phyloP scores from a whole-genome alignment of 2,329 filamentous ascomycete species.

The Ophiobolus disseminans region DNA sequence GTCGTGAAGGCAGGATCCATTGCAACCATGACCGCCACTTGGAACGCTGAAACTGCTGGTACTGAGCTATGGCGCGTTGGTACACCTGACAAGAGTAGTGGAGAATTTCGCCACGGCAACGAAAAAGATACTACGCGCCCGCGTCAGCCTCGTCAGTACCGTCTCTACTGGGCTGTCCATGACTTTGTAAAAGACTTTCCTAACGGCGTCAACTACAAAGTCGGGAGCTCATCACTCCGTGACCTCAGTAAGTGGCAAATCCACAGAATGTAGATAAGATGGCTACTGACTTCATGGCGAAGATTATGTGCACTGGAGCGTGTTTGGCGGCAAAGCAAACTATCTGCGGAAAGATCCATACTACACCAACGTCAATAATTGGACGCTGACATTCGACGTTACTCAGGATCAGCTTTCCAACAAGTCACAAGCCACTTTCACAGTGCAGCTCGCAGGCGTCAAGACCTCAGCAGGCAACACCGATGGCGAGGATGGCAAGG shows the following conservation, averaged over 20 bases:
- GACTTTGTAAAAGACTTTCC: conserved; percentile 68
- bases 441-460: conserved; percentile 67
- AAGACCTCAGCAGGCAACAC: conserved; percentile 59
- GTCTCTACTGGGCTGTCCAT: conserved; percentile 67
- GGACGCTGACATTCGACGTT: conserved; percentile 30
- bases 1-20: conserved; percentile 50
- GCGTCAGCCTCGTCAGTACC: conserved; percentile 63
- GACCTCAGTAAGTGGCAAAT: too few relatives aligned
- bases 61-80: conserved; percentile 69
- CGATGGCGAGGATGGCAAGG: conserved; percentile 37
- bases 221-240: conserved; percentile 59
- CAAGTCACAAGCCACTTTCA: conserved; percentile 61
- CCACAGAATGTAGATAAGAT: too few relatives aligned
- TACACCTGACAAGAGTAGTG: conserved; percentile 66
- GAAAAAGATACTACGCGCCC: conserved; percentile 56
- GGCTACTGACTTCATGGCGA: too few relatives aligned
- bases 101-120: conserved; percentile 67
- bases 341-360: conserved; percentile 51
- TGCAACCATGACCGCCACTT: conserved; percentile 50
- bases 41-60: conserved; percentile 64
- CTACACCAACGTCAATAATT: conserved; percentile 45
- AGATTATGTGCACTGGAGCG: conserved; percentile 72
- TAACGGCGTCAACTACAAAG: conserved; percentile 62
- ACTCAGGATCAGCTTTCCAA: conserved; percentile 47
- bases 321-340: conserved; percentile 65